Evolutionary conservation across 306 rosid genomes (phyloP).

Genomic region (barrel medic (Medicago truncatula)): MtrunA17r5.0-ANR NC_053048.1:35342001-35342500

Average conservation of each 20-base stretch:
- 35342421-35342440: constrained; percentile 79
- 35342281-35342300: constrained; percentile 63
- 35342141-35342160: background rate
- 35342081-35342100: background rate
- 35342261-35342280: constrained; percentile 74
- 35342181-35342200: background rate
- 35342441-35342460: constrained; percentile 87
- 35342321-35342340: constrained; percentile 96
- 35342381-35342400: constrained; percentile 72
- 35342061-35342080: background rate
- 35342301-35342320: constrained; percentile 77
- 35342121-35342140: background rate
- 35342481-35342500: constrained; percentile 97
- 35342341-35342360: constrained; percentile 70
- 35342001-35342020: constrained; percentile 34
- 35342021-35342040: constrained; percentile 10
- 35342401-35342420: constrained; percentile 79
- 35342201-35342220: background rate
- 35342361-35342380: constrained; percentile 88
- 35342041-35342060: background rate
- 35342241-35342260: constrained; percentile 71
- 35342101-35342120: background rate
- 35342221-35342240: constrained; percentile 64
- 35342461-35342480: constrained; percentile 93
- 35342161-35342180: background rate